Percentiles rank a stretch among this genome's conserved stretches.
These are phyloP conservation scores for Blepharisma stoltei DNA, from an alignment of 73 alveolate species.

Conservation along the genomic window DNA sequence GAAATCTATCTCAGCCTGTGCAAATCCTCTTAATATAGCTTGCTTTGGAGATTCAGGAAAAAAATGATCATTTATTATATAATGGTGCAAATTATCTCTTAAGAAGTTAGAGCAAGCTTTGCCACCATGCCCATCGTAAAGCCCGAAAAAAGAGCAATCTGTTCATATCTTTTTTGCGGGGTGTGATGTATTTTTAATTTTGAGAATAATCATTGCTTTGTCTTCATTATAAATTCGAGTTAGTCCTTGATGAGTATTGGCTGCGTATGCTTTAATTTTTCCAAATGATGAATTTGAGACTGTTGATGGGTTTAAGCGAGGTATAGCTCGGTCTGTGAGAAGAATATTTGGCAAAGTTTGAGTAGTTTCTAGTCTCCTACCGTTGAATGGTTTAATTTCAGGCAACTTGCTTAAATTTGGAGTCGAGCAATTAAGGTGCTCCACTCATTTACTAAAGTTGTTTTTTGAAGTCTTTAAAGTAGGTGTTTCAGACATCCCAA, in stretches of 20 bases:
- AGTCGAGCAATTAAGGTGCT: too few species aligned
- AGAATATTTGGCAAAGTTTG: too few species aligned
- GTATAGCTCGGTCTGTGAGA: too few species aligned
- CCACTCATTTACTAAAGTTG: too few species aligned
- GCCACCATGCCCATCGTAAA: conserved; percentile 99
- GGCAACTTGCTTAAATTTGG: too few species aligned
- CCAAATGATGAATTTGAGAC: not conserved
- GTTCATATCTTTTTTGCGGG: conserved; percentile 78
- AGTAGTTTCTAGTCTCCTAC: too few species aligned
- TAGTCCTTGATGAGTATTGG: conserved; percentile 94
- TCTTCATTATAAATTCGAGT: conserved; percentile 94
- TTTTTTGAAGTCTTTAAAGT: too few species aligned
- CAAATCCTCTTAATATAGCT: conserved; percentile 91
- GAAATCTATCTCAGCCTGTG: conserved; percentile 86
- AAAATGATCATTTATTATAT: conserved; percentile 61
- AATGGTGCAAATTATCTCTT: conserved; percentile 89
- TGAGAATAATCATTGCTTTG: conserved; percentile 88
- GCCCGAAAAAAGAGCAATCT: conserved; percentile 91
- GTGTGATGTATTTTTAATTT: conserved; percentile 66
- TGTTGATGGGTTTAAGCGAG: too few species aligned
- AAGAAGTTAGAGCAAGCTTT: conserved; percentile 92
- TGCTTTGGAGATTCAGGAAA: conserved; percentile 80
- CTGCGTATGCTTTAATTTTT: conserved; percentile 75
- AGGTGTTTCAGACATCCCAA: too few species aligned
- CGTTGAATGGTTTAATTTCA: not conserved